phyloP scores from a whole-genome alignment of 2,329 filamentous ascomycete genomes.

The Ascochyta clinopodiicola region DNA sequence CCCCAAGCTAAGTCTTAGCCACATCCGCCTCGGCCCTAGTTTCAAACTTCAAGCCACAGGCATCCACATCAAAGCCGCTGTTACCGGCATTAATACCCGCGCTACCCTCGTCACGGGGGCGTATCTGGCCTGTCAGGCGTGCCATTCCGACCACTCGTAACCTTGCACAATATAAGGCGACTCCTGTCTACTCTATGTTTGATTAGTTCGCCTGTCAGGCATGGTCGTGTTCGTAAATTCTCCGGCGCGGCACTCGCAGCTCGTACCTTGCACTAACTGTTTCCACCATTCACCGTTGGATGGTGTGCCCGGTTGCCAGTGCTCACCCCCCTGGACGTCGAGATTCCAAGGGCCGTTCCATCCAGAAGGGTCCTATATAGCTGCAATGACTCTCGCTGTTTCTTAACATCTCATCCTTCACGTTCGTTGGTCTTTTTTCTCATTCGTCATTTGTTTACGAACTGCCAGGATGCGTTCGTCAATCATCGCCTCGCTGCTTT shows the following conservation, averaged over 20 bases:
- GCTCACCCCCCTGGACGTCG: background rate
- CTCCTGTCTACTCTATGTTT: background rate
- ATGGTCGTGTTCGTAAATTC: background rate
- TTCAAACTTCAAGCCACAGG: background rate
- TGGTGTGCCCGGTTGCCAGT: background rate
- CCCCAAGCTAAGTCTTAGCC: background rate
- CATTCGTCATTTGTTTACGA: constrained; percentile 4
- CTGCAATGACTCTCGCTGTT: background rate
- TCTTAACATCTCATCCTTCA: background rate
- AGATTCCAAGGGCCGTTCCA: background rate
- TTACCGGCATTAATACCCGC: background rate
- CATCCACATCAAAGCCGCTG: background rate
- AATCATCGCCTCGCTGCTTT: constrained; percentile 27
- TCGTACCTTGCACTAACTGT: background rate
- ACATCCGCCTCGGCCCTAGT: constrained; percentile 1
- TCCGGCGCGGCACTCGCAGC: constrained; percentile 2
- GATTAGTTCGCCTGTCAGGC: background rate
- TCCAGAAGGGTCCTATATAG: constrained; percentile 2
- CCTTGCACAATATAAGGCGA: background rate
- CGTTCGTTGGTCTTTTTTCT: background rate
- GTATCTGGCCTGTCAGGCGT: background rate
- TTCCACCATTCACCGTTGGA: constrained; percentile 8
- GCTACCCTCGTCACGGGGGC: background rate
- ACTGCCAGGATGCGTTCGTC: constrained; percentile 28
- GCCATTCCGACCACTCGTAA: background rate